These are phyloP conservation scores for Nakazawaea peltata DNA, from an alignment of 805 yeast species.

Conservation along the genomic window DNA sequence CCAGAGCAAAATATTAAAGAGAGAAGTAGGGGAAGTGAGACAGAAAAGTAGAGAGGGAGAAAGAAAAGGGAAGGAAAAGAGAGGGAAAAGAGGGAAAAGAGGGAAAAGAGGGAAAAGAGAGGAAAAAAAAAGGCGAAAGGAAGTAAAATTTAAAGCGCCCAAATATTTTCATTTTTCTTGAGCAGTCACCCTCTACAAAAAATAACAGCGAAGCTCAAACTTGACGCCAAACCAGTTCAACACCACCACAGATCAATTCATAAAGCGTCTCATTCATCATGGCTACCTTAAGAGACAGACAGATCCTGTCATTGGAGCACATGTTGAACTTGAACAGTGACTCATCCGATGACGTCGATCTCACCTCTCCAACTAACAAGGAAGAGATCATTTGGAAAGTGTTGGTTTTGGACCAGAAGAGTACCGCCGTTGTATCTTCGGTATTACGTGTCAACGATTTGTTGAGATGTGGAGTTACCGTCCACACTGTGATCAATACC, in stretches of 20 bases:
- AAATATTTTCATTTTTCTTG: no score
- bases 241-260: conserved; percentile 1
- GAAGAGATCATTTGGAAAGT: conserved; percentile 88
- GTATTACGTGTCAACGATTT: conserved; percentile 90
- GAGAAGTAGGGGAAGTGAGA: no score
- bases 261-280: background rate
- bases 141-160: no score
- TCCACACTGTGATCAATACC: conserved; percentile 68
- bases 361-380: conserved; percentile 44
- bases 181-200: no score
- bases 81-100: no score
- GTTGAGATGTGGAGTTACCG: conserved; percentile 84
- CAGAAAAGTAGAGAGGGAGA: no score
- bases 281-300: conserved; percentile 30
- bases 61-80: no score
- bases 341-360: conserved; percentile 41
- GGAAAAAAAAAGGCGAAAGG: background rate
- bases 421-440: conserved; percentile 82
- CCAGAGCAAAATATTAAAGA: no score
- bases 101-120: no score
- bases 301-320: conserved; percentile 52
- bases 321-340: conserved; percentile 74
- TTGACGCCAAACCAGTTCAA: no score
- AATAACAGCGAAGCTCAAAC: no score
- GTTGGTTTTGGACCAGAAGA: conserved; percentile 68